Conservation (phyloP, 768 basidiomycete genomes). For the Suillus subluteus region DNA sequence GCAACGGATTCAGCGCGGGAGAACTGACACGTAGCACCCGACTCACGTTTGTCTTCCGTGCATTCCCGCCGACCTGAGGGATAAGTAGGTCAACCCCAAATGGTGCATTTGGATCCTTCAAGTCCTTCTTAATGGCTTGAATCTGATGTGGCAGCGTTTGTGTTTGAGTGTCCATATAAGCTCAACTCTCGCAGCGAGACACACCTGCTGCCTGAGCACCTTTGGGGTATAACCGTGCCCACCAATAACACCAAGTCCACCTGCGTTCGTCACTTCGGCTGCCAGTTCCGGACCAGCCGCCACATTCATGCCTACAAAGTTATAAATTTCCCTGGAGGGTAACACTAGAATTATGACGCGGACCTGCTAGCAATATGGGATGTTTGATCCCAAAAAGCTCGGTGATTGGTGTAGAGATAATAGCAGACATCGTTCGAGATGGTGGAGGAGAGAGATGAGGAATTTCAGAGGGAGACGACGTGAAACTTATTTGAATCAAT, state of each 20-base stretch:
- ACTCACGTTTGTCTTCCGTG: conserved; percentile 87
- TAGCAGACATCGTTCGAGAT: conserved; percentile 53
- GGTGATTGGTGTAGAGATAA: conserved; percentile 85
- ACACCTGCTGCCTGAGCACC: conserved; percentile 75
- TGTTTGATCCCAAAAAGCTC: conserved; percentile 89
- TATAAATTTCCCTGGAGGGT: conserved; percentile 25
- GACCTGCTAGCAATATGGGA: conserved; percentile 84
- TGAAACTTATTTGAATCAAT: conserved; percentile 13
- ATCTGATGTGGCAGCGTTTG: conserved; percentile 48
- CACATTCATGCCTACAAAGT: conserved; percentile 58
- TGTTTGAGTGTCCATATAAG: conserved; percentile 22
- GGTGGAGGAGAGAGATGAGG: not conserved
- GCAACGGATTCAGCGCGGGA: conserved; percentile 7
- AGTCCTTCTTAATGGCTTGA: conserved; percentile 66
- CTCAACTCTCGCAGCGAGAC: conserved; percentile 17
- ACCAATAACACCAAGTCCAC: conserved; percentile 91
- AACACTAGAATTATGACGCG: conserved; percentile 29
- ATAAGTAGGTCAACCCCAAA: conserved; percentile 93
- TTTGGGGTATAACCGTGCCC: conserved; percentile 87
- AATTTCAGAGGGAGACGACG: not conserved
- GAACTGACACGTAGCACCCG: not conserved
- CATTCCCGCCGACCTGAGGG: conserved; percentile 84
- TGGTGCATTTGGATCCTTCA: conserved; percentile 75
- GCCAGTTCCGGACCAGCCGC: conserved; percentile 82
- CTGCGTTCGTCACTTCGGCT: conserved; percentile 93